Percentiles rank a stretch among this genome's conserved stretches.
Evolutionary conservation across 2,329 filamentous ascomycete species (phyloP).

Genomic region (Alternaria arbusti): DNA sequence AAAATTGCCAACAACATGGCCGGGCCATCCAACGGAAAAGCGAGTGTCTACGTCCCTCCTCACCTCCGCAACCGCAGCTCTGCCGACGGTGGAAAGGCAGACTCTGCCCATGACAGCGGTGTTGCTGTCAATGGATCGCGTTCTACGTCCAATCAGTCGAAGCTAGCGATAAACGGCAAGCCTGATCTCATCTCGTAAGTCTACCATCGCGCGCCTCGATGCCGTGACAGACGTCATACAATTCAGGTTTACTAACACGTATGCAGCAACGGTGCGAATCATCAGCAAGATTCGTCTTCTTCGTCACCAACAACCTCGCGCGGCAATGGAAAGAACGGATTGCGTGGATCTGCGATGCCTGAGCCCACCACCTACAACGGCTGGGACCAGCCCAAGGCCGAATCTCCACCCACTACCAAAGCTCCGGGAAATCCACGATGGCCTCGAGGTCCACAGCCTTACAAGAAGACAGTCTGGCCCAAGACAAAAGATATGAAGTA

Average conservation of each 20-base stretch:
- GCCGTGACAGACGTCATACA: neutral
- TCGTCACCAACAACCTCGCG: constrained; percentile 6
- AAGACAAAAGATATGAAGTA: constrained; percentile 39
- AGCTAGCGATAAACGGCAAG: neutral
- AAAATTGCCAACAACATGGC: constrained; percentile 9
- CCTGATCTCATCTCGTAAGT: constrained; percentile 18
- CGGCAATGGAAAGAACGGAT: neutral
- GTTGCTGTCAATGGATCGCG: constrained; percentile 1
- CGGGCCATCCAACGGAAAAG: neutral
- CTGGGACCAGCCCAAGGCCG: constrained; percentile 17
- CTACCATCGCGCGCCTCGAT: neutral
- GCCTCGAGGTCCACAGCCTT: constrained; percentile 9
- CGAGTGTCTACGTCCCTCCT: constrained; percentile 28
- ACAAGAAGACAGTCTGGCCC: constrained; percentile 29
- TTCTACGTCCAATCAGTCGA: constrained; percentile 13
- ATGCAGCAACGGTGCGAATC: neutral
- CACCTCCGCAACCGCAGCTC: constrained; percentile 28
- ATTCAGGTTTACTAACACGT: neutral
- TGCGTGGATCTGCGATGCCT: constrained; percentile 22
- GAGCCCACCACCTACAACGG: constrained; percentile 3
- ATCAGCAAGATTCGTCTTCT: neutral
- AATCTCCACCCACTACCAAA: neutral
- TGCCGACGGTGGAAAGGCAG: neutral
- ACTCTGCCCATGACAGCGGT: constrained; percentile 3
- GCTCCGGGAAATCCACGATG: constrained; percentile 20